Percentiles rank a stretch among this genome's conserved stretches.
Evolutionary conservation across 83 land plant genomes (phyloP).

Genomic region (Thuja plicata): DNA sequence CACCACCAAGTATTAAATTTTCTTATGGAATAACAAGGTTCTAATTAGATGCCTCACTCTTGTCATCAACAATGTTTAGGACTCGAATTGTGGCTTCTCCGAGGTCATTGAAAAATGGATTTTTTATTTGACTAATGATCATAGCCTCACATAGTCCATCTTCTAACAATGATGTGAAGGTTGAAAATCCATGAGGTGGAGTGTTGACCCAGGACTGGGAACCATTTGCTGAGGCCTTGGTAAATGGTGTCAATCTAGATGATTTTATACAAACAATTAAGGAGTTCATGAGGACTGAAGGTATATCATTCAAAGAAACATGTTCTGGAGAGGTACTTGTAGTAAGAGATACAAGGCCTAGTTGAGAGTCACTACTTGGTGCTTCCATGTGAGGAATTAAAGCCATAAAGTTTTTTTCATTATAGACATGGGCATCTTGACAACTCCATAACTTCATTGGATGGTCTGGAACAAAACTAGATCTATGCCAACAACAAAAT

Average conservation of each 20-base stretch:
- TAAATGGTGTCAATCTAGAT: too few relatives aligned
- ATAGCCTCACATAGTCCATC: constrained; percentile 91
- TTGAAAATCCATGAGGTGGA: constrained; percentile 84
- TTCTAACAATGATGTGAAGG: constrained; percentile 87
- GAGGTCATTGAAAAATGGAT: constrained; percentile 63
- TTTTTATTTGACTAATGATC: constrained; percentile 82
- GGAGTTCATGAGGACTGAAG: too few relatives aligned
- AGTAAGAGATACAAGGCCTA: too few relatives aligned
- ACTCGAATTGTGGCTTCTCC: constrained; percentile 83
- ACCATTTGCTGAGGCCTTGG: too few relatives aligned
- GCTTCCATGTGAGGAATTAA: constrained; percentile 34
- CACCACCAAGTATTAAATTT: constrained; percentile 60
- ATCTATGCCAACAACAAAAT: constrained; percentile 54
- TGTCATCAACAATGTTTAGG: constrained; percentile 70
- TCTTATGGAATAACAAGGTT: constrained; percentile 96
- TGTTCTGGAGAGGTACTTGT: too few relatives aligned
- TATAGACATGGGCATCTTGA: constrained; percentile 72
- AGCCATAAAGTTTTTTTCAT: constrained; percentile 60
- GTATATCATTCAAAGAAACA: too few relatives aligned
- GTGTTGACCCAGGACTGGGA: constrained; percentile 17
- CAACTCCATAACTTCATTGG: constrained; percentile 96
- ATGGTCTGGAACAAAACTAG: constrained; percentile 79
- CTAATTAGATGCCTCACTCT: constrained; percentile 60
- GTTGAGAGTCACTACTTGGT: too few relatives aligned
- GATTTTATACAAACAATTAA: too few relatives aligned